A percentile compares a stretch with the other conserved stretches of the same genome.
phyloP scores from a whole-genome alignment of 2,329 filamentous ascomycete genomes.

The Colletotrichum sp. region DNA sequence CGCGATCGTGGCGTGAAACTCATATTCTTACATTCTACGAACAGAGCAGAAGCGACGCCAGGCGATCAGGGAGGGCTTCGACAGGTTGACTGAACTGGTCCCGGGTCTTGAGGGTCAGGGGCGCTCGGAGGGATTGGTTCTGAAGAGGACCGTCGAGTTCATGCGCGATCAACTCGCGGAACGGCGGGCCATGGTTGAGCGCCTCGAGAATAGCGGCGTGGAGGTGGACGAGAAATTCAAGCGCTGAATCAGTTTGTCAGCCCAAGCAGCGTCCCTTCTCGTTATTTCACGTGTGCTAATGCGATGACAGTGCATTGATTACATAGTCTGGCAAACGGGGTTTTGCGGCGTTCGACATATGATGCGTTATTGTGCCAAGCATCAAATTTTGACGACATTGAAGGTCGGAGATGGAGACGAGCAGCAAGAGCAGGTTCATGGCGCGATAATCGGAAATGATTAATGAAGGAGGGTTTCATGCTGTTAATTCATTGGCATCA shows the following conservation, averaged over 20 bases:
- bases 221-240: constrained; percentile 54
- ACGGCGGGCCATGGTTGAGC: constrained; percentile 61
- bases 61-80: constrained; percentile 84
- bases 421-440: background rate
- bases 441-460: background rate
- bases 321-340: background rate
- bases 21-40: background rate
- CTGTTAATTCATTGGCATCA: background rate
- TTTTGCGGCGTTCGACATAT: background rate
- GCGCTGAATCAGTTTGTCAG: constrained; percentile 37
- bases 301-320: background rate
- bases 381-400: background rate
- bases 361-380: constrained; percentile 9
- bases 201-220: constrained; percentile 64
- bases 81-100: constrained; percentile 79
- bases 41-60: constrained; percentile 51
- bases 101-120: constrained; percentile 84
- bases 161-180: constrained; percentile 66
- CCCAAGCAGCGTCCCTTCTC: background rate
- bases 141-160: constrained; percentile 72
- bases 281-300: background rate
- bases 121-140: constrained; percentile 83
- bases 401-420: background rate
- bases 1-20: background rate
- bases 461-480: background rate